A percentile compares a stretch with the other conserved stretches of the same genome.
These are phyloP conservation scores for Zoysia pacifica DNA, from an alignment of 176 grass and related monocot species.

Conservation along the genomic window DNA sequence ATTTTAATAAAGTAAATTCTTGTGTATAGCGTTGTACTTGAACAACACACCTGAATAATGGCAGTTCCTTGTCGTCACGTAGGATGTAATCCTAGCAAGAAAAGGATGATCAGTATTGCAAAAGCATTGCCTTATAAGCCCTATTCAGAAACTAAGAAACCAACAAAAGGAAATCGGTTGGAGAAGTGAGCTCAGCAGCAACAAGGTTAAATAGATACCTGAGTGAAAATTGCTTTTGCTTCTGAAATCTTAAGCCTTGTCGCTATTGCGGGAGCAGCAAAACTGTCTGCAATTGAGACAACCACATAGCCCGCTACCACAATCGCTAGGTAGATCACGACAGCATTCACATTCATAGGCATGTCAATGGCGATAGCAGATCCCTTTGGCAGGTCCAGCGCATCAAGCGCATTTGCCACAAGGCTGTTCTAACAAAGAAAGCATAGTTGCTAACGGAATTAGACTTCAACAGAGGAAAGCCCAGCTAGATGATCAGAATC, in stretches of 20 bases:
- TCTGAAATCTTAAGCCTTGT: slow-evolving; percentile 81
- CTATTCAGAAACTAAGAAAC: slow-evolving; percentile 12
- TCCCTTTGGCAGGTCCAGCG: slow-evolving; percentile 68
- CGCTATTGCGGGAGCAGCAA: slow-evolving; percentile 84
- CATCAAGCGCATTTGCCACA: slow-evolving; percentile 84
- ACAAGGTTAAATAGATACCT: slow-evolving; percentile 49
- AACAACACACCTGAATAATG: slow-evolving; percentile 73
- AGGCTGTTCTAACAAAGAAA: slow-evolving; percentile 53
- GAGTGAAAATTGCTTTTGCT: slow-evolving; percentile 95
- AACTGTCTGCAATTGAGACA: slow-evolving; percentile 97
- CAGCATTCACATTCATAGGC: slow-evolving; percentile 87
- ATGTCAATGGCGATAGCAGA: slow-evolving; percentile 96
- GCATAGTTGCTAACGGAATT: neutral
- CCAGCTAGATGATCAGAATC: neutral
- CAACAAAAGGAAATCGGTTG: neutral
- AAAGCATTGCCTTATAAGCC: slow-evolving; percentile 1
- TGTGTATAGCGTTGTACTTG: slow-evolving; percentile 1
- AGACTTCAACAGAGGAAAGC: neutral
- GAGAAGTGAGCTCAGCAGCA: slow-evolving; percentile 9
- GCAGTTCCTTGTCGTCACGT: slow-evolving; percentile 86
- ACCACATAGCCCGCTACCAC: slow-evolving; percentile 81
- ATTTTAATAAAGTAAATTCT: slow-evolving; percentile 13
- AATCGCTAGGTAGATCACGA: slow-evolving; percentile 84
- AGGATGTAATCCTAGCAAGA: slow-evolving; percentile 81
- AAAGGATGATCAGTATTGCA: slow-evolving; percentile 26